Conservation (phyloP, 441 rosid genomes). For the Gossypium lobatum region DNA sequence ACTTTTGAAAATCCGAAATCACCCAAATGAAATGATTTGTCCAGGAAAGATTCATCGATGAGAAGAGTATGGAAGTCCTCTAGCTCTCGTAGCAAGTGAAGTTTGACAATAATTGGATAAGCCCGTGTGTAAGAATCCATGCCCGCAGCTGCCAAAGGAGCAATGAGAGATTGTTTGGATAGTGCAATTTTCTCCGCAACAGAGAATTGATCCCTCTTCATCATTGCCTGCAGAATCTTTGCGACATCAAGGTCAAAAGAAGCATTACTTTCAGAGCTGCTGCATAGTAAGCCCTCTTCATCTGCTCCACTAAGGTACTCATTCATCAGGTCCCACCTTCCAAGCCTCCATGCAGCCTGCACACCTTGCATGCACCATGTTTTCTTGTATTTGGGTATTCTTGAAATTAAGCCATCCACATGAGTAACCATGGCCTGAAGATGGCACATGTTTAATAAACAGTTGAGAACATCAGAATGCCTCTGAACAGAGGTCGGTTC, state of each 20-base stretch:
- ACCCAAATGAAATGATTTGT: slow-evolving; percentile 56
- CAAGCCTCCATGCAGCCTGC: slow-evolving; percentile 99
- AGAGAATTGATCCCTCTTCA: slow-evolving; percentile 80
- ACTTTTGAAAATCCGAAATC: slow-evolving; percentile 58
- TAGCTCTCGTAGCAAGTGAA: slow-evolving; percentile 82
- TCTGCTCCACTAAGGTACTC: slow-evolving; percentile 92
- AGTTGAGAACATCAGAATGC: slow-evolving; percentile 94
- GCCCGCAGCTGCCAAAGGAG: slow-evolving; percentile 99
- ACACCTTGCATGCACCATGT: slow-evolving; percentile 99
- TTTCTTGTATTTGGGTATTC: slow-evolving; percentile 87
- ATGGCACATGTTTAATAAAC: slow-evolving; percentile 93
- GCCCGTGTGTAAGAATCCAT: slow-evolving; percentile 97
- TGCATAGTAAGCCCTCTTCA: slow-evolving; percentile 79
- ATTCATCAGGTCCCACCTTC: slow-evolving; percentile 97
- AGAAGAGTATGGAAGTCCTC: slow-evolving; percentile 83
- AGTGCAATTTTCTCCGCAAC: slow-evolving; percentile 80
- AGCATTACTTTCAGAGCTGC: slow-evolving; percentile 96
- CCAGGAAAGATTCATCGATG: slow-evolving; percentile 76
- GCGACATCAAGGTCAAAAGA: slow-evolving; percentile 97
- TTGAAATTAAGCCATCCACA: slow-evolving; percentile 93
- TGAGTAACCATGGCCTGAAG: slow-evolving; percentile 99
- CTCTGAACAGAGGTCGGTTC: slow-evolving; percentile 91
- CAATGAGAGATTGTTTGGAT: slow-evolving; percentile 93
- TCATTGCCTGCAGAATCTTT: slow-evolving; percentile 90
- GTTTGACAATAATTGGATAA: slow-evolving; percentile 92